Evolutionary conservation across 2,329 filamentous ascomycete species (phyloP).

Genomic region (Coniochaeta ligniaria): DNA sequence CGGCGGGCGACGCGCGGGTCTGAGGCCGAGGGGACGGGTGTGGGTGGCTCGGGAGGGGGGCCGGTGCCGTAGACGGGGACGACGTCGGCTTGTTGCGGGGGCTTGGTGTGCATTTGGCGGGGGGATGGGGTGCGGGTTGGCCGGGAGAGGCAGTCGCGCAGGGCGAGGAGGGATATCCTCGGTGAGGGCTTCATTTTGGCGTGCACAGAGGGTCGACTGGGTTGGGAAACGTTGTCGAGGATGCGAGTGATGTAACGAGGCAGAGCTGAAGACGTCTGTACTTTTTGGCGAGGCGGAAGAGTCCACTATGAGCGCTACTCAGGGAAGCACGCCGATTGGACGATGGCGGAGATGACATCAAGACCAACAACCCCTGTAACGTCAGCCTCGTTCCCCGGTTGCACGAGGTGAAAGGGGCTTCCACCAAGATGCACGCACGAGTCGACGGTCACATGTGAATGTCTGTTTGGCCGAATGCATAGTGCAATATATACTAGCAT

Average conservation of each 20-base stretch:
- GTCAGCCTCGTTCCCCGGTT: background rate
- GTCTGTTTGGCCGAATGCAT: background rate
- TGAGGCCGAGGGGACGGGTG: conserved; percentile 27
- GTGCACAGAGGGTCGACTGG: no score
- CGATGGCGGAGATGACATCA: background rate
- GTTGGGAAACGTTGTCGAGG: no score
- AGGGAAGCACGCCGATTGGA: background rate
- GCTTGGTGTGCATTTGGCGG: conserved; percentile 19
- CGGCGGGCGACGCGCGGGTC: conserved; percentile 33
- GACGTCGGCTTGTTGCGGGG: conserved; percentile 14
- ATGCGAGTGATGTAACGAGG: background rate
- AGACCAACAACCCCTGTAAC: background rate
- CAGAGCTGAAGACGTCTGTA: background rate
- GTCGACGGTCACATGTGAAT: background rate
- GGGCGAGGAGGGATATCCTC: conserved; percentile 26
- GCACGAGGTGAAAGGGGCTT: background rate
- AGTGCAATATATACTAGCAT: background rate
- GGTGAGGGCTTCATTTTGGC: conserved; percentile 31
- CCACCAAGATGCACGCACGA: background rate
- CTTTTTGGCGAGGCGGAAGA: background rate
- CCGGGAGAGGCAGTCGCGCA: conserved; percentile 12
- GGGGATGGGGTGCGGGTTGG: conserved; percentile 7
- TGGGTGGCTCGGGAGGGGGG: conserved; percentile 50
- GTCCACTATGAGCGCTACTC: background rate
- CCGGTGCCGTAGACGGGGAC: conserved; percentile 23